Evolutionary conservation across 148 eudicot genomes (phyloP).

Genomic region (Camellia granthamiana): DNA sequence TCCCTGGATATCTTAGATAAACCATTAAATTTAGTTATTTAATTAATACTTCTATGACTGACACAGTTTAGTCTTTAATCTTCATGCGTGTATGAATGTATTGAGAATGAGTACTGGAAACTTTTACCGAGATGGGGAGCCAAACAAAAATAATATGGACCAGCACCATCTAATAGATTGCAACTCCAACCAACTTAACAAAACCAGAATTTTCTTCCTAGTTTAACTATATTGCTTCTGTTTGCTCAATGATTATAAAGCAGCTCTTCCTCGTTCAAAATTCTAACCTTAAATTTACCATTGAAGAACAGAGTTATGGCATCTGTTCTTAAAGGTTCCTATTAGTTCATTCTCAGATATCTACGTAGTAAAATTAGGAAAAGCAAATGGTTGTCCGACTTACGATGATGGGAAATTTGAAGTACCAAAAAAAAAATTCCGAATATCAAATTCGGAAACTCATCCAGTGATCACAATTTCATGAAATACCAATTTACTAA

Average conservation of each 20-base stretch:
- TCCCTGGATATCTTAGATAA: too few relatives aligned
- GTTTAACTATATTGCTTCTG: not conserved
- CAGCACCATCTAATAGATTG: too few relatives aligned
- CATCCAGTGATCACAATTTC: not conserved
- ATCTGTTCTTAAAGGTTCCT: not conserved
- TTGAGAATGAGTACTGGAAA: too few relatives aligned
- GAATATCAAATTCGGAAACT: not conserved
- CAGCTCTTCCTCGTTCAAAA: not conserved
- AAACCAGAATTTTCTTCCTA: not conserved
- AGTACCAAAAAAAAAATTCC: not conserved
- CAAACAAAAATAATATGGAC: too few relatives aligned
- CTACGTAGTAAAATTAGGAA: not conserved
- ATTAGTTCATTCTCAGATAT: not conserved
- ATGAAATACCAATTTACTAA: not conserved
- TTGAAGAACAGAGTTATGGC: not conserved
- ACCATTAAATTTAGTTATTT: too few relatives aligned
- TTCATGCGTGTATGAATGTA: too few relatives aligned
- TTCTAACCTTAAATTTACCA: not conserved
- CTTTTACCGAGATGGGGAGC: too few relatives aligned
- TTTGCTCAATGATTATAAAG: too few relatives aligned
- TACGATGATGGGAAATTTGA: not conserved
- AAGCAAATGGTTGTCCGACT: not conserved
- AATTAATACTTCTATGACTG: too few relatives aligned
- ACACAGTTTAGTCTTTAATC: too few relatives aligned
- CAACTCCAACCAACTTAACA: too few relatives aligned